Percentiles rank a stretch among this genome's conserved stretches.
Conservation (phyloP, 192 early-diverging fungal genomes). For the Cetraspora pellucida region DNA sequence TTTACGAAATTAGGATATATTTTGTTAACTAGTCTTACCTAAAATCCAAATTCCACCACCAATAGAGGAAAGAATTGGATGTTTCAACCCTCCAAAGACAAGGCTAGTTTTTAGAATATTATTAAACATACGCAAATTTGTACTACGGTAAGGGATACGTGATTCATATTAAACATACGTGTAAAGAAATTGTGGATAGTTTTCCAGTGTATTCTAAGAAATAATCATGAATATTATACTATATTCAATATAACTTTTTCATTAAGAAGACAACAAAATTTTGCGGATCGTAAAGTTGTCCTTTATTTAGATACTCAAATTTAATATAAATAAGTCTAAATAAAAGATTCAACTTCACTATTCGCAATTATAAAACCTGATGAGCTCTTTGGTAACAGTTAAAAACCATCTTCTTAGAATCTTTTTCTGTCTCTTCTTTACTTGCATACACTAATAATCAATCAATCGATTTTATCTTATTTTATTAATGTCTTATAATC, state of each 20-base stretch:
- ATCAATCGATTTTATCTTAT: not conserved
- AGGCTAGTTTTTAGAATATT: not conserved
- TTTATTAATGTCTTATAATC: not conserved
- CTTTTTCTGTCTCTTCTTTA: constrained; percentile 55
- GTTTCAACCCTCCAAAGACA: not conserved
- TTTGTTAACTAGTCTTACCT: constrained; percentile 53
- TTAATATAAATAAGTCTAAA: too few relatives aligned
- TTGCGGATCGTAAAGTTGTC: too few relatives aligned
- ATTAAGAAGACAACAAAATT: not conserved
- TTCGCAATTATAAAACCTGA: constrained; percentile 19
- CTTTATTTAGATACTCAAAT: too few relatives aligned
- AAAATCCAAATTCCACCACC: constrained; percentile 55
- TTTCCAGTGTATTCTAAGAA: constrained; percentile 66
- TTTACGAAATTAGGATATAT: not conserved
- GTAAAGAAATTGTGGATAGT: constrained; percentile 53
- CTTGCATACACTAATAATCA: constrained; percentile 54
- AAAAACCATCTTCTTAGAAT: constrained; percentile 65
- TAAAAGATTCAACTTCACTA: too few relatives aligned
- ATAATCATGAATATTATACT: too few relatives aligned
- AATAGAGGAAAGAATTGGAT: constrained; percentile 52
- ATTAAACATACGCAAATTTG: not conserved
- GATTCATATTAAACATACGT: not conserved
- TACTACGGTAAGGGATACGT: not conserved
- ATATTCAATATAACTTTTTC: too few relatives aligned
- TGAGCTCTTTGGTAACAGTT: constrained; percentile 69